Evolutionary conservation across 192 early-diverging fungal species (phyloP), one percentile per base, ranked within the genome.

Genomic region (Podila epicladia): DNA sequence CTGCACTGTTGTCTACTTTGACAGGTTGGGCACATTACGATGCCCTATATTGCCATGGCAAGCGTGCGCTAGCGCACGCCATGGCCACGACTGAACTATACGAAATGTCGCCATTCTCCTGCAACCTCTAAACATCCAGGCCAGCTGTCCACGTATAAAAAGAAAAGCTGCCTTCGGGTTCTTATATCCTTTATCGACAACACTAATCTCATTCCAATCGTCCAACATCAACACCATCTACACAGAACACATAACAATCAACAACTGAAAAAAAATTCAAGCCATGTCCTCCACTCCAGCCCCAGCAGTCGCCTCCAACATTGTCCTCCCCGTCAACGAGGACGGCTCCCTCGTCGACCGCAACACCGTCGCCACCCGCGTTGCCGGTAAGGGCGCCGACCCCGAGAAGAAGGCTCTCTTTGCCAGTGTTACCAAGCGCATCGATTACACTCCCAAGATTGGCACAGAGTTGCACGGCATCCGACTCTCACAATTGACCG

Each of bases 381-480:
- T 69, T 32, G 84, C 73, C 58, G 88, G 78, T 13, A 58, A 72
- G 17, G 71, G 71, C n/a, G 87, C 79, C 26, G 89, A 90, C 69
- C 83, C 87, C 7, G 74, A 72, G 31, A 90, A 89, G 68, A 73
- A 67, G 20, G 84, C 87, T 15, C 84, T 91, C 22, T 74, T 88
- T 69, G 71, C 69, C 41, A 84, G 75, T 28, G 85, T 85, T 1
- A 76, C 75, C 65, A 86, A 88, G 62, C 50, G 80, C 17, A 80
- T 84, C 71, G 84, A 91, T 58, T 68, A 85, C 29, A 82, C 90
- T 4, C 89, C 88, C 41, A 66, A 69, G 65, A 85, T 93, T 60
- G 90, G 91, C 31, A 91, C 88, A 38, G 91, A 93, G 80, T 73
- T 93, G 20, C 83, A 78, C 53, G 86, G 90, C 35, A 60, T 91